These are phyloP conservation scores for Clausena lansium DNA, from an alignment of 345 rosid genomes.

Conservation along the genomic window DNA sequence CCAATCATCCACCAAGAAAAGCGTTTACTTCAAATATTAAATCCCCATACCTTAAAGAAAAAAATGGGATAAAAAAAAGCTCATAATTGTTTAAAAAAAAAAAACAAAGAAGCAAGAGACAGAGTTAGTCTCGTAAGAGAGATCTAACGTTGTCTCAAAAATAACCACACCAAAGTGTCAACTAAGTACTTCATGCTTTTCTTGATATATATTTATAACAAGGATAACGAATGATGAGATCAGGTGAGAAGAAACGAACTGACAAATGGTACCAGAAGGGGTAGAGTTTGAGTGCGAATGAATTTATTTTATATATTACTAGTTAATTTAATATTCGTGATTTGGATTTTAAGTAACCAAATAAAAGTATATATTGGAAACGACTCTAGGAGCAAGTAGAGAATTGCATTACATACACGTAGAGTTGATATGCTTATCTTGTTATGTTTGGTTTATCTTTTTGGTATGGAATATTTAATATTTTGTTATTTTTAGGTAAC, in stretches of 20 bases:
- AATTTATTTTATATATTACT: neutral
- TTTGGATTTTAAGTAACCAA: neutral
- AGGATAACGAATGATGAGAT: neutral
- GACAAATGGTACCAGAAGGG: no score
- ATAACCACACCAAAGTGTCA: neutral
- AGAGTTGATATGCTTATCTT: neutral
- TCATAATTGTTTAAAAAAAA: neutral
- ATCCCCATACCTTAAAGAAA: neutral
- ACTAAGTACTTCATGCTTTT: neutral
- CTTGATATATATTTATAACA: neutral
- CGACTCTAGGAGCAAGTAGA: neutral
- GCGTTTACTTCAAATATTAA: neutral
- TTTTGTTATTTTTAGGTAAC: neutral
- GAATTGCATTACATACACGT: neutral
- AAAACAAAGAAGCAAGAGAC: neutral
- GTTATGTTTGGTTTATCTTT: neutral
- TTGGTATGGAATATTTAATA: neutral
- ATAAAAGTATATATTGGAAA: neutral
- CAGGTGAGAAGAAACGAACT: conserved; percentile 25
- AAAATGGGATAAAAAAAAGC: neutral
- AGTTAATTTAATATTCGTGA: neutral
- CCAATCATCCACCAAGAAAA: conserved; percentile 7
- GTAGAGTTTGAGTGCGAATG: conserved; percentile 8
- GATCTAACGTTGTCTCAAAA: neutral
- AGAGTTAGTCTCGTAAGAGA: neutral